phyloP scores from a whole-genome alignment of 2,329 filamentous ascomycete genomes.

The Diaporthe vexans region DNA sequence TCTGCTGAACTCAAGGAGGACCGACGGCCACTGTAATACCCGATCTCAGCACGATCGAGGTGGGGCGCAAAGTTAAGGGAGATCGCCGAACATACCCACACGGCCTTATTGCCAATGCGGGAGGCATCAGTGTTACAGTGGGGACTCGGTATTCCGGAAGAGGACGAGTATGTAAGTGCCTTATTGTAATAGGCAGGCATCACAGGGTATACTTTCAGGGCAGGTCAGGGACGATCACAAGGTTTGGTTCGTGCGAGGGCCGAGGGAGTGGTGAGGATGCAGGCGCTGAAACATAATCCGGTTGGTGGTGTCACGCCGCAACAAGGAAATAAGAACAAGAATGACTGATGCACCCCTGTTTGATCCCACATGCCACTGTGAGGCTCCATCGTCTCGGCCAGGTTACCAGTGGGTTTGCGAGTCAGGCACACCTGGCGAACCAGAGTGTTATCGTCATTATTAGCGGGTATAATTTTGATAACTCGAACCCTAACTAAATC shows the following conservation, averaged over 20 bases:
- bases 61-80: background rate
- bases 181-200: background rate
- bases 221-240: constrained; percentile 14
- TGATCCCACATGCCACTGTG: background rate
- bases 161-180: background rate
- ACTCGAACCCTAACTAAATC: constrained; percentile 9
- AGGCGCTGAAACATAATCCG: constrained; percentile 21
- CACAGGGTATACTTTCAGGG: background rate
- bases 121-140: background rate
- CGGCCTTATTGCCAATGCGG: too few species aligned
- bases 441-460: background rate
- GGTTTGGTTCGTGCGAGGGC: background rate
- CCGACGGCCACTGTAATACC: background rate
- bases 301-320: background rate
- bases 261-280: background rate
- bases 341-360: background rate
- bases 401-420: background rate
- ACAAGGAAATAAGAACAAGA: background rate
- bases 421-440: background rate
- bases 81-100: background rate
- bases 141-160: background rate
- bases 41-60: constrained; percentile 5
- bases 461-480: constrained; percentile 4
- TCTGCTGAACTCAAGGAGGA: background rate
- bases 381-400: background rate